Percentiles rank a stretch among this genome's conserved stretches.
Evolutionary conservation across 805 yeast species (phyloP).

Genomic region (Kazachstania taianensis): DNA sequence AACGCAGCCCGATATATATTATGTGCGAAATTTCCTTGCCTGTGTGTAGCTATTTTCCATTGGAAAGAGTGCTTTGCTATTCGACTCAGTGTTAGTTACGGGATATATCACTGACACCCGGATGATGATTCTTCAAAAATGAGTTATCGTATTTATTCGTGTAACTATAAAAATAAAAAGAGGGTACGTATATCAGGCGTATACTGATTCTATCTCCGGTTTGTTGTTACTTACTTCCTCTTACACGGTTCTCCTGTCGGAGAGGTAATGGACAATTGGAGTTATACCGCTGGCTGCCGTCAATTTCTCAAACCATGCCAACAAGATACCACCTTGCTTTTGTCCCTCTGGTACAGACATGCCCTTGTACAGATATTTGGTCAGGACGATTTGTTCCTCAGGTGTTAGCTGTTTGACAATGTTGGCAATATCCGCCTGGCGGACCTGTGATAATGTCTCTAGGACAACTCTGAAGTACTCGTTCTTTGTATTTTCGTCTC

Average conservation of each 20-base stretch:
- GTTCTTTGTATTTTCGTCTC: conserved; percentile 39
- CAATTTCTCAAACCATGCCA: conserved; percentile 89
- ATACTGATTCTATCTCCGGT: too few relatives aligned
- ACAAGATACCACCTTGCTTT: conserved; percentile 74
- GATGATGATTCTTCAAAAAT: too few relatives aligned
- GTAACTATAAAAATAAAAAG: too few relatives aligned
- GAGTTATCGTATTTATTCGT: too few relatives aligned
- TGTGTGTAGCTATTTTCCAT: too few relatives aligned
- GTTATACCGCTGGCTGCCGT: conserved; percentile 81
- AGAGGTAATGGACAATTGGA: conserved; percentile 73
- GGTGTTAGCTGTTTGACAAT: conserved; percentile 49
- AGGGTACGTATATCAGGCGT: too few relatives aligned
- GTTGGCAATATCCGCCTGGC: conserved; percentile 53
- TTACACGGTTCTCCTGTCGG: conserved; percentile 74
- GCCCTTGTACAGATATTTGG: conserved; percentile 78
- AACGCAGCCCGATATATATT: too few relatives aligned
- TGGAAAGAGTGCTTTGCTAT: too few relatives aligned
- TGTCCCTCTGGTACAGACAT: conserved; percentile 73
- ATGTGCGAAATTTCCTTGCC: too few relatives aligned
- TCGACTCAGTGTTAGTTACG: too few relatives aligned
- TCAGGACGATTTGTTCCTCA: conserved; percentile 64
- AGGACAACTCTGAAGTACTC: conserved; percentile 48
- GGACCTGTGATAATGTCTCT: conserved; percentile 59
- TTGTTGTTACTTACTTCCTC: background rate
- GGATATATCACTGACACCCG: too few relatives aligned